Evolutionary conservation across 78 protist genomes (phyloP), one percentile per base, ranked within the genome.

Genomic region (Anaeramoeba flamelloides): DNA sequence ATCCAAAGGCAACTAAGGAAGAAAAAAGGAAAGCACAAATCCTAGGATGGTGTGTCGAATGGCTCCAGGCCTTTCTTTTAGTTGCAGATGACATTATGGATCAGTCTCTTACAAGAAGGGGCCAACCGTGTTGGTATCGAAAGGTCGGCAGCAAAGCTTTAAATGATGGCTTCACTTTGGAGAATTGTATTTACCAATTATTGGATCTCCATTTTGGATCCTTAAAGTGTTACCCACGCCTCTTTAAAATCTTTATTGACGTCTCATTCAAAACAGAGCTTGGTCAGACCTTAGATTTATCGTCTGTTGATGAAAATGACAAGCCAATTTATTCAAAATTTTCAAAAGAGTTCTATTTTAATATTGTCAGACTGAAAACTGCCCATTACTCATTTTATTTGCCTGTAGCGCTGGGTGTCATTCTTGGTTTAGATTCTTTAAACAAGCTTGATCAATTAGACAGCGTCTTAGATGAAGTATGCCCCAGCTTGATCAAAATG

Each of bases 31-130:
- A 76, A 76, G 39, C 78, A 76, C 8, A 38, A 31, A 31, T 79
- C 12, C 41, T 82, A 1, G 85, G 76, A 26, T 82, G 85, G 85
- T 2, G 2, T 1, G 3, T 78, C 36, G 85, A 82, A 36, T 36
- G 30, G 1, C 77, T 85, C 30, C 99, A 96, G 78, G 95, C 97
- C 1, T 88, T 87, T 87, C 91, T 94, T 78, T 87, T 95, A 37
- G 95, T 97, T 8, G 86, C 95, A 22, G 99, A 97, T 69, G 99
- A 97, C 79, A 81, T 95, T 75, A 95, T 95, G 98, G 99, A 97
- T 79, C 82, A 78, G 22, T 89, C 95, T 0, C 38, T 77, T 31
- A 93, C 95, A 0, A 87, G 99, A 34, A 84, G 99, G 2, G 53
- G 81, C 12, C 53, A 32, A 32, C 17, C 80, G 38, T 94, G 97